Percentiles rank a stretch among this genome's conserved stretches.
These are phyloP conservation scores for Yarrowia sp. DNA, from an alignment of 805 yeast genomes.

Conservation along the genomic window DNA sequence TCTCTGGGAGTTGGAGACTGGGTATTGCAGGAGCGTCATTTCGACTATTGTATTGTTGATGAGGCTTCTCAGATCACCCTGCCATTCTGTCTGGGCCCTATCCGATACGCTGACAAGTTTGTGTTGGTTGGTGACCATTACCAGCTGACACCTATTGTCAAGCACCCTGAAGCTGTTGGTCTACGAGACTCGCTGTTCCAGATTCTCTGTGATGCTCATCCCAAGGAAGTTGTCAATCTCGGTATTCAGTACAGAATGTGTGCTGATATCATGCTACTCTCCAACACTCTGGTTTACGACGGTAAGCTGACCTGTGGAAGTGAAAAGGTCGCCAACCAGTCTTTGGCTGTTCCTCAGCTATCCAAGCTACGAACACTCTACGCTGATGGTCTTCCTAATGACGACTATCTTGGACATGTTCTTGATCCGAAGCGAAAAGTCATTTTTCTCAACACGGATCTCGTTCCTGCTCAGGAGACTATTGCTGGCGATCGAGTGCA, in stretches of 20 bases:
- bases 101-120: constrained; percentile 72
- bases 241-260: constrained; percentile 92
- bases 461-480: constrained; percentile 56
- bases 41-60: constrained; percentile 92
- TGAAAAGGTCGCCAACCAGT: constrained; percentile 57
- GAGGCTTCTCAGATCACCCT: constrained; percentile 95
- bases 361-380: constrained; percentile 27
- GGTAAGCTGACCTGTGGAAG: constrained; percentile 77
- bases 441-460: constrained; percentile 76
- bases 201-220: constrained; percentile 66
- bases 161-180: constrained; percentile 67
- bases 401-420: constrained; percentile 57
- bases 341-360: constrained; percentile 48
- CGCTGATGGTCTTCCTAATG: constrained; percentile 31
- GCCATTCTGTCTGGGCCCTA: constrained; percentile 88
- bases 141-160: constrained; percentile 87
- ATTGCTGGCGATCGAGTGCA: constrained; percentile 63
- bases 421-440: constrained; percentile 57
- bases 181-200: constrained; percentile 76
- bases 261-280: constrained; percentile 76
- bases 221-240: constrained; percentile 71
- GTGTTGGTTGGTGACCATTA: constrained; percentile 95
- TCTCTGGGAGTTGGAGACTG: constrained; percentile 73
- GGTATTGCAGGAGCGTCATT: constrained; percentile 55
- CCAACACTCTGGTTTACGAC: constrained; percentile 75